Evolutionary conservation across 2,329 filamentous ascomycete species (phyloP).

Genomic region (Blastomyces silverae): DNA sequence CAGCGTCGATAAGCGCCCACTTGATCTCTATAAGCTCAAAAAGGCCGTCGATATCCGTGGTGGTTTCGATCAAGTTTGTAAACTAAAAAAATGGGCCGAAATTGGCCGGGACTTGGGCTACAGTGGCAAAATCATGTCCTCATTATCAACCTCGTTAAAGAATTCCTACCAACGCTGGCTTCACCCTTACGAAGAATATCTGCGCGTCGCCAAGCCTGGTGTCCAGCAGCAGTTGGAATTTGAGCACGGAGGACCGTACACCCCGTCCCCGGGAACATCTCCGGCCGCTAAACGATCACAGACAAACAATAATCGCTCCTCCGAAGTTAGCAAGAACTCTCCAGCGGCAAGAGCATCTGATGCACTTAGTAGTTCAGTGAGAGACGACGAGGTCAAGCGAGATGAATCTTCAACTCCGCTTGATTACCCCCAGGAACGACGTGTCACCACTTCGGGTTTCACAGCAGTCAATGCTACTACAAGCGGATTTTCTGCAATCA

Average conservation of each 20-base stretch:
- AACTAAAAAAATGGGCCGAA: slow-evolving; percentile 97
- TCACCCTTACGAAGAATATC: slow-evolving; percentile 91
- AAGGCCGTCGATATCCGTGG: slow-evolving; percentile 93
- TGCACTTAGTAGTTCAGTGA: slow-evolving; percentile 51
- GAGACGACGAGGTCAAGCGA: slow-evolving; percentile 31
- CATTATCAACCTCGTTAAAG: slow-evolving; percentile 91
- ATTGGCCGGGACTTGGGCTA: slow-evolving; percentile 95
- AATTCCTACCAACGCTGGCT: slow-evolving; percentile 98
- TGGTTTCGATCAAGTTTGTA: slow-evolving; percentile 94
- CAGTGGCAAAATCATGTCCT: slow-evolving; percentile 99
- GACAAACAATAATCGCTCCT: slow-evolving; percentile 41
- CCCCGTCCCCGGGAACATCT: slow-evolving; percentile 65
- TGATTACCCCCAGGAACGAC: slow-evolving; percentile 36
- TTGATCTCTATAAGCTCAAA: slow-evolving; percentile 92
- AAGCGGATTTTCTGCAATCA: slow-evolving; percentile 55
- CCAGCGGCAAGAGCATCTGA: slow-evolving; percentile 56
- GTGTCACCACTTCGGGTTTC: slow-evolving; percentile 49
- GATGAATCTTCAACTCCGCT: slow-evolving; percentile 33
- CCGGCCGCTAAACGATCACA: slow-evolving; percentile 55
- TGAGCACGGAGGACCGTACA: slow-evolving; percentile 87
- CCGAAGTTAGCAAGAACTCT: slow-evolving; percentile 54
- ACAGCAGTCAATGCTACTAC: slow-evolving; percentile 62
- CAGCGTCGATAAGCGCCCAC: slow-evolving; percentile 93
- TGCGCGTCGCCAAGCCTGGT: slow-evolving; percentile 82
- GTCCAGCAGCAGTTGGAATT: slow-evolving; percentile 94